Base-by-base conservation (phyloP, 805 yeast genomes). In the Cyberlindnera mycetangii region DNA sequence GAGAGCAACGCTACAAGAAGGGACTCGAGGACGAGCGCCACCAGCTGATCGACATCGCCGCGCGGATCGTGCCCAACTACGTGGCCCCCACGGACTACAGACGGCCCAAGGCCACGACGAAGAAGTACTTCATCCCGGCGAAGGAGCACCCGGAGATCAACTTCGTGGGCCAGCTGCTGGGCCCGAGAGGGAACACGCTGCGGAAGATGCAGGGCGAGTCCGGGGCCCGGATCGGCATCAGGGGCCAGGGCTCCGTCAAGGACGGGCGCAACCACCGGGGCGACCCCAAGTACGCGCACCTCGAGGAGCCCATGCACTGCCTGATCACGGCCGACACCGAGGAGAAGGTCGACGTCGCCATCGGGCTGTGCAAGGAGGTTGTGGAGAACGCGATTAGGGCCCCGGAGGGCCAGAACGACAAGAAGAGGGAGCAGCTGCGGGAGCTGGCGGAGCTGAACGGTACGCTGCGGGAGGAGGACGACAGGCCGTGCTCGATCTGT, bases 201-300 rank as follows among this genome's bases (percentile, higher is more conserved):
- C 78, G 86, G 48, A 78, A 79, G 54, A 67, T 95, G 64, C 95
- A 92, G 60, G 81, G 78, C 22, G 81, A 84, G 39, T 83, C 95
- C 32, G 96, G 96, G 1, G 97, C 98, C 15, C 79, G 76, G 52
- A 84, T 93, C 47, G 95, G 90, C 3, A 86, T 93, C 39, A 74
- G 99, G 54, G 99, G 99, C 21, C 82, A 85, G 54, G 99, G 99
- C 0, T 90, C 97, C 1, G 95, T 89, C 16, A 92, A 92, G 59
- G 96, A 88, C 59, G 98, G 98, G 25, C 85, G 81, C 61, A 76
- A 77, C 45, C 69, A 61, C 7, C 33, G 54, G 3, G 59, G 57
- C 32, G 76, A 76, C 25, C 72, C 75, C 48, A 75, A 48, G 15
- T 42, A 11, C n/a, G 47, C 48, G 4, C 51, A 79, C 47, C 68